Evolutionary conservation across 2,329 filamentous ascomycete species (phyloP).

Genomic region (Mycosphaerella arachidis): DNA sequence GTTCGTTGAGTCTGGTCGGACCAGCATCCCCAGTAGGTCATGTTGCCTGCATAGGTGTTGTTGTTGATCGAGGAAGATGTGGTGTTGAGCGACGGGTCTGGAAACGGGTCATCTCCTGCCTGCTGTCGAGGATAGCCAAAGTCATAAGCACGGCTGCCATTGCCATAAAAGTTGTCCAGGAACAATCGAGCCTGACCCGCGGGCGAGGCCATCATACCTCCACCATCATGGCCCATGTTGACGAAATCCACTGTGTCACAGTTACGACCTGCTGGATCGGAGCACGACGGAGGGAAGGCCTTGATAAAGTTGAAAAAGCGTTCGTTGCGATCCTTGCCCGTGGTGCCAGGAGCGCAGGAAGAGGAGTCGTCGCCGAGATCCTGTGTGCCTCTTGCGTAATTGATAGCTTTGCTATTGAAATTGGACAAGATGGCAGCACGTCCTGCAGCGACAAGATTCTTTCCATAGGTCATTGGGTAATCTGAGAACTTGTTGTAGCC

Average conservation of each 20-base stretch:
- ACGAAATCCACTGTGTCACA: conserved; percentile 37
- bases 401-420: conserved; percentile 33
- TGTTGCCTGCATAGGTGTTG: conserved; percentile 32
- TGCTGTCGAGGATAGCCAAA: conserved; percentile 36
- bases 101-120: conserved; percentile 30
- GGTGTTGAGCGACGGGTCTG: conserved; percentile 28
- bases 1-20: conserved; percentile 27
- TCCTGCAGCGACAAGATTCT: conserved; percentile 27
- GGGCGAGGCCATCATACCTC: conserved; percentile 33
- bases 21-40: conserved; percentile 38
- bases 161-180: conserved; percentile 37
- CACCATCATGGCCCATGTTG: conserved; percentile 33
- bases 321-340: conserved; percentile 35
- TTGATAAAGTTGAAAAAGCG: conserved; percentile 40
- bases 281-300: conserved; percentile 32
- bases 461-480: conserved; percentile 33
- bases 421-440: conserved; percentile 31
- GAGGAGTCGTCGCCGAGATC: conserved; percentile 35
- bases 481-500: conserved; percentile 32
- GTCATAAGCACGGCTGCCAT: conserved; percentile 32
- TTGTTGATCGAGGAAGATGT: conserved; percentile 23
- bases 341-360: conserved; percentile 31
- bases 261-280: conserved; percentile 21
- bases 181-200: conserved; percentile 37
- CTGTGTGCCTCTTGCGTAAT: conserved; percentile 32